These are phyloP conservation scores for Cercospora canescens DNA, from an alignment of 2,329 filamentous ascomycete genomes.

Conservation along the genomic window DNA sequence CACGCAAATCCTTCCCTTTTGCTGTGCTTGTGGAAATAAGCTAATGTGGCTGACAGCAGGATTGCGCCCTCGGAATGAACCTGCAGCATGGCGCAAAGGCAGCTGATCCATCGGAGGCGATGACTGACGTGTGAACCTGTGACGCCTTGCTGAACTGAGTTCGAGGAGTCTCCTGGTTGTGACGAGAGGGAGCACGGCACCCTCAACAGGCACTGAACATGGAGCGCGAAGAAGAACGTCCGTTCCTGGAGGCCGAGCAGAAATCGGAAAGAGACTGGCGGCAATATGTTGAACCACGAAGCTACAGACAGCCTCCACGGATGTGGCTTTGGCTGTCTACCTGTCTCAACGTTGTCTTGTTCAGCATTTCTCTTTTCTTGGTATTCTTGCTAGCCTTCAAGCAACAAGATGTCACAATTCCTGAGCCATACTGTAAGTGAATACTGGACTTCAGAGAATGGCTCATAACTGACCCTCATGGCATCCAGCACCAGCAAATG, in stretches of 20 bases:
- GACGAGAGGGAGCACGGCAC: background rate
- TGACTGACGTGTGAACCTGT: background rate
- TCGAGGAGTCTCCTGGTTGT: background rate
- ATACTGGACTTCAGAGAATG: too few relatives aligned
- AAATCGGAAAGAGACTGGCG: background rate
- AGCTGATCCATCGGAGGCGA: background rate
- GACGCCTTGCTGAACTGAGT: background rate
- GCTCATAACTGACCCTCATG: background rate
- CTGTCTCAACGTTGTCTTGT: conserved; percentile 2
- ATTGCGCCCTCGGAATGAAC: background rate
- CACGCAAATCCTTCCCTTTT: background rate
- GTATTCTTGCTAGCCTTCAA: conserved; percentile 12
- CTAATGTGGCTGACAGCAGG: conserved; percentile 2
- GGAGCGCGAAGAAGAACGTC: conserved; percentile 5
- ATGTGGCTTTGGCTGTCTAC: conserved; percentile 12
- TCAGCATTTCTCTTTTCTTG: conserved; percentile 7
- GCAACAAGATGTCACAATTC: background rate
- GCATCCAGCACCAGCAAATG: conserved; percentile 10
- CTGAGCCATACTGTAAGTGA: conserved; percentile 17
- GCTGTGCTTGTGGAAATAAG: conserved; percentile 1
- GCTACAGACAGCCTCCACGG: background rate
- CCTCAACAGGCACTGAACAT: background rate
- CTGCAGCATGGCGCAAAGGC: conserved; percentile 1
- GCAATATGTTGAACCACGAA: background rate
- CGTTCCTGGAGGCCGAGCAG: conserved; percentile 1